Evolutionary conservation across 1,284 basidiomycete genomes (phyloP), one percentile per base, ranked within the genome.

Genomic region (Cutaneotrichosporon cyanovorans): DNA sequence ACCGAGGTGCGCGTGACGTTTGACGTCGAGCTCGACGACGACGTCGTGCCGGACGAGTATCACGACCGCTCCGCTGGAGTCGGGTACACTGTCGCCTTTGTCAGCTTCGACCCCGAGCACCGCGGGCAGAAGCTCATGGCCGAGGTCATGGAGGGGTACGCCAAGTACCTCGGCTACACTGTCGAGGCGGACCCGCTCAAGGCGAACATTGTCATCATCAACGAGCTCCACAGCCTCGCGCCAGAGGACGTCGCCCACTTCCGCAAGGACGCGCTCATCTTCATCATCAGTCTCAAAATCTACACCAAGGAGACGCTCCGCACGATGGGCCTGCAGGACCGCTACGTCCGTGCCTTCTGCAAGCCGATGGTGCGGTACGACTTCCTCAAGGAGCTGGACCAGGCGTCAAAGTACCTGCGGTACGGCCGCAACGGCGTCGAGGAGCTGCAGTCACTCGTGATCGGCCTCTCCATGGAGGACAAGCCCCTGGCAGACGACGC

Each of bases 1-100:
- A 96, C 91, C 6, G 90, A 95, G 65, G 90, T 96, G 68, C 85
- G 85, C 56, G 81, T 95, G 36, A 82, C 81, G 0, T 89, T 95
- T 66, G 80, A 81, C 42, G 85, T 87, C 21, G 85, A 89, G 57
- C 65, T 77, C 10, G 66, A 33, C 19, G 39, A 53, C 6, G 44
- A 42, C 14, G 37, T 37, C 34, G 30, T 19, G 22, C 11, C 10
- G n/a, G n/a, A n/a, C 4, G 5, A 15, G 5, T 4, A 25, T 2
- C 18, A 33, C 9, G 38, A 39, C 31, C 18, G 22, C 9, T 16
- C 8, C n/a, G 25, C 73, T 25, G 61, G 69, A 7, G 69, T 63
- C 11, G 74, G 78, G 2, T 78, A 78, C 16, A 76, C 76, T 1
- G 72, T 92, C 14, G 81, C 83, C 0, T 72, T 96, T 30, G 66